Evolutionary conservation across 202 grass and related monocot genomes (phyloP), one percentile per base, ranked within the genome.

Genomic region (Panicum hallii): DNA sequence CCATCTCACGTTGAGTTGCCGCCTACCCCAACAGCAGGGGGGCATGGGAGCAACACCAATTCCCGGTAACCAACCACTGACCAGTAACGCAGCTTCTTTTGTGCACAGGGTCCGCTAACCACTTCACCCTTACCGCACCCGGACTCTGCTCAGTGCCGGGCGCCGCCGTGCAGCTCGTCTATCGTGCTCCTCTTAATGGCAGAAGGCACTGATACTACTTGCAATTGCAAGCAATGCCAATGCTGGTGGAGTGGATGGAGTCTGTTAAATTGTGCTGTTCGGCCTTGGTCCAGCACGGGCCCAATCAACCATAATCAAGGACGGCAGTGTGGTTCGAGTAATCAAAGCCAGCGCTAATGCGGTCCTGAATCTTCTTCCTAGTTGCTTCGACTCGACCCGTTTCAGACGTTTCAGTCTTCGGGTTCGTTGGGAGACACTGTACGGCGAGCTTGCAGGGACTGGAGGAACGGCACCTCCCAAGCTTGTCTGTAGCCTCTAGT

Each of bases 1-100:
- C 62, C 58, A 28, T 20, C 12, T 62, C 83, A 43, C 65, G 48
- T 67, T 72, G 64, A 19, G 69, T 56, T 55, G 75, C 10, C 17
- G 54, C 72, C 26, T 23, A 20, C 67, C 0, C 10, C 23, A 43
- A 43, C 41, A 23, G 66, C 8, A 79, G 26, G 74, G 74, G 40
- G 15, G 54, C 50, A 53, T 53, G 50, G 11, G 12, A 49, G 16
- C 50, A 4, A 22, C 19, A 57, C 17, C 6, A n/a, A 9, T n/a
- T 44, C 69, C 48, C 16, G 40, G 48, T 40, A 28, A 23, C 64
- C 45, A 47, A 10, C 14, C 19, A 11, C 7, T 12, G 10, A 6
- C 40, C 11, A 26, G 9, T n/a, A 65, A 84, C 60, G 5, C 50
- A 48, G 20, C 44, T 36, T 20, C 9, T 44, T 44, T 44, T 16